Percentiles rank a stretch among this genome's conserved stretches.
phyloP scores from a whole-genome alignment of 352 stramenopile species.

The Phytophthora cactorum region DNA sequence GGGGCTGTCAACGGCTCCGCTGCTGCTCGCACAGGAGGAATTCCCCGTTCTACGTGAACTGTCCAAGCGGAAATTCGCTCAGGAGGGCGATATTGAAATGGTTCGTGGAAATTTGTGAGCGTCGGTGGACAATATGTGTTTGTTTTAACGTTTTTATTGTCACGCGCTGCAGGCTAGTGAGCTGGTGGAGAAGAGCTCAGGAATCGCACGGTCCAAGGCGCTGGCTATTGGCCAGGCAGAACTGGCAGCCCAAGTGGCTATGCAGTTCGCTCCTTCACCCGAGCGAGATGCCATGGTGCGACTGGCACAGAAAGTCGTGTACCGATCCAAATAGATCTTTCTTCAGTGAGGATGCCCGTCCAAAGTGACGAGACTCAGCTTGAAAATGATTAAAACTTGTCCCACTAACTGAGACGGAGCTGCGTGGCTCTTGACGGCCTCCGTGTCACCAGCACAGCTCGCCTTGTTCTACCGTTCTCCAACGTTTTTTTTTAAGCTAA shows the following conservation, averaged over 20 bases:
- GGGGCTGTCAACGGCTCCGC: conserved; percentile 96
- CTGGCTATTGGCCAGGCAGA: conserved; percentile 97
- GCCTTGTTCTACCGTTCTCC: conserved; percentile 7
- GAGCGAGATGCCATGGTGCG: conserved; percentile 87
- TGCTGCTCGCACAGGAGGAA: conserved; percentile 96
- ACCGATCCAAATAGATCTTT: conserved; percentile 85
- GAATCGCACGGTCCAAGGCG: conserved; percentile 93
- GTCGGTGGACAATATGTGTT: conserved; percentile 5
- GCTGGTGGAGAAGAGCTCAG: conserved; percentile 91
- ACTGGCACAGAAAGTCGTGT: conserved; percentile 89
- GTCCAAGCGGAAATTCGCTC: conserved; percentile 91
- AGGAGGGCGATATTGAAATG: conserved; percentile 92
- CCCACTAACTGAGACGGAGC: conserved; percentile 3
- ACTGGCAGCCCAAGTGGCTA: conserved; percentile 92
- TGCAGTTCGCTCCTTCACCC: conserved; percentile 86
- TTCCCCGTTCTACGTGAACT: conserved; percentile 92
- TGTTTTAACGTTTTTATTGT: conserved; percentile 19
- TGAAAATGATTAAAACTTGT: conserved; percentile 33
- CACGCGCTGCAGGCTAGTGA: conserved; percentile 67
- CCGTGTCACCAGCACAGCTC: neutral
- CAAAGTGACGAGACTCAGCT: conserved; percentile 13
- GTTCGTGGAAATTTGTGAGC: conserved; percentile 33
- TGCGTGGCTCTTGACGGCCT: neutral
- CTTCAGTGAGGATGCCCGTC: conserved; percentile 1
- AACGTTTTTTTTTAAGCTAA: too few relatives aligned